These are phyloP conservation scores for Bimuria novae-zelandiae DNA, from an alignment of 2,329 filamentous ascomycete genomes.

Conservation along the genomic window DNA sequence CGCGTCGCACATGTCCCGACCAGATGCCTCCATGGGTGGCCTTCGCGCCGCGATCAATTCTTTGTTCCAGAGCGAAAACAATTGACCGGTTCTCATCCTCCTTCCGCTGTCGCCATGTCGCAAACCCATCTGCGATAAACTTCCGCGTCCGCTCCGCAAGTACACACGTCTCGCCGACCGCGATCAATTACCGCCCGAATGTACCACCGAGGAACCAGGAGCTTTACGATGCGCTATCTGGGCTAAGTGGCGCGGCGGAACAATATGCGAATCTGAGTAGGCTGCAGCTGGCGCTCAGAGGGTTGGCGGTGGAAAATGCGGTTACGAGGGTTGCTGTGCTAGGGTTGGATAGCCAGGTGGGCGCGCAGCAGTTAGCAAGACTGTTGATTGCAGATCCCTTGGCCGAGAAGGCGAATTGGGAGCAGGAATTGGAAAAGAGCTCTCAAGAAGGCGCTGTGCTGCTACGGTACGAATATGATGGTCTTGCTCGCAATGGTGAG, in stretches of 20 bases:
- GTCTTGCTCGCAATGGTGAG: too few relatives aligned
- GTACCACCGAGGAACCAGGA: slow-evolving; percentile 60
- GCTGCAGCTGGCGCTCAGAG: slow-evolving; percentile 71
- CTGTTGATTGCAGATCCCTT: slow-evolving; percentile 58
- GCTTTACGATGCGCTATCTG: slow-evolving; percentile 63
- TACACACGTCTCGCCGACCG: slow-evolving; percentile 55
- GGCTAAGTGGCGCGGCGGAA: slow-evolving; percentile 65
- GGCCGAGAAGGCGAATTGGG: slow-evolving; percentile 49
- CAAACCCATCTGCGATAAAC: slow-evolving; percentile 14
- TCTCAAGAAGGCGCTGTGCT: slow-evolving; percentile 47
- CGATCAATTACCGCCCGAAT: slow-evolving; percentile 58
- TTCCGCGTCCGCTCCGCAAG: slow-evolving; percentile 42
- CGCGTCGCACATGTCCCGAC: slow-evolving; percentile 35
- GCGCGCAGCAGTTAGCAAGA: slow-evolving; percentile 68
- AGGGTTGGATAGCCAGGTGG: slow-evolving; percentile 55
- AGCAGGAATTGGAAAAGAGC: slow-evolving; percentile 45
- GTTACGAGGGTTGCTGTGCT: slow-evolving; percentile 60
- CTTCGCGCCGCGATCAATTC: slow-evolving; percentile 39
- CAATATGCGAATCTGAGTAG: slow-evolving; percentile 70
- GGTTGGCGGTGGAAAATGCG: slow-evolving; percentile 60
- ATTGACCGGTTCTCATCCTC: slow-evolving; percentile 32
- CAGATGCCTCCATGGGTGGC: slow-evolving; percentile 51
- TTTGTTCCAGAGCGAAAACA: slow-evolving; percentile 28
- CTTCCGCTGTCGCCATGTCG: slow-evolving; percentile 34
- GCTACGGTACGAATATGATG: slow-evolving; percentile 45